Evolutionary conservation across 2,329 filamentous ascomycete species (phyloP).

Genomic region (Polytolypa hystricis): DNA sequence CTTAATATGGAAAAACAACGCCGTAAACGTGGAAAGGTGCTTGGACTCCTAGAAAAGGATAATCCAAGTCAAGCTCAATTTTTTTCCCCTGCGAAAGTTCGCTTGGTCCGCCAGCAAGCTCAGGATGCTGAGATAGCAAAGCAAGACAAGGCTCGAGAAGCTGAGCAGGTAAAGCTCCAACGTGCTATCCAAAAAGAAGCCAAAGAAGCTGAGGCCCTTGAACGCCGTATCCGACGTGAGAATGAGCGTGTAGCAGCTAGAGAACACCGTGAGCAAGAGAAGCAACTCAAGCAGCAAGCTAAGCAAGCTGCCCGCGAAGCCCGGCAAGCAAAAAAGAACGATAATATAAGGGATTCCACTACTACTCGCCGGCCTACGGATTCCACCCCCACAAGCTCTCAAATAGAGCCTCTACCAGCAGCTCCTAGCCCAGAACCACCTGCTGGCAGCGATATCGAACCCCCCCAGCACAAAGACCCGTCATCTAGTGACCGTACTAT

Average conservation of each 20-base stretch:
- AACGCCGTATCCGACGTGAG: neutral
- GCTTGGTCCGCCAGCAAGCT: neutral
- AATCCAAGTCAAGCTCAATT: constrained; percentile 1
- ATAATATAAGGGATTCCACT: too few species aligned
- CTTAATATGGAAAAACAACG: neutral
- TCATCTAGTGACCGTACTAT: too few species aligned
- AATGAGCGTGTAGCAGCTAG: neutral
- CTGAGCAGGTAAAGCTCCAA: too few species aligned
- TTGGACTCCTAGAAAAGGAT: constrained; percentile 1
- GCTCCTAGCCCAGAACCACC: too few species aligned
- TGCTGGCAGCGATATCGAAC: too few species aligned
- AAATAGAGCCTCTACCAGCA: too few species aligned
- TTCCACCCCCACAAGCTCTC: too few species aligned
- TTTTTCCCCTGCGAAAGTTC: constrained; percentile 3
- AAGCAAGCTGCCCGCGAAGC: too few species aligned
- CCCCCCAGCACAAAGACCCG: too few species aligned
- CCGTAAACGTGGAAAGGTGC: neutral
- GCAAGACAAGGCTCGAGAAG: neutral
- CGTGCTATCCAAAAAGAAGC: neutral
- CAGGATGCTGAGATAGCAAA: neutral
- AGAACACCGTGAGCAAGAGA: neutral
- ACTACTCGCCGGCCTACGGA: too few species aligned
- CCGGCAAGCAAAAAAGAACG: too few species aligned
- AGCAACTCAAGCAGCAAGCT: too few species aligned
- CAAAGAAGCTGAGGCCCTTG: neutral